Base-by-base conservation (phyloP, 352 stramenopile species). In the Pythium brassicae region DNA sequence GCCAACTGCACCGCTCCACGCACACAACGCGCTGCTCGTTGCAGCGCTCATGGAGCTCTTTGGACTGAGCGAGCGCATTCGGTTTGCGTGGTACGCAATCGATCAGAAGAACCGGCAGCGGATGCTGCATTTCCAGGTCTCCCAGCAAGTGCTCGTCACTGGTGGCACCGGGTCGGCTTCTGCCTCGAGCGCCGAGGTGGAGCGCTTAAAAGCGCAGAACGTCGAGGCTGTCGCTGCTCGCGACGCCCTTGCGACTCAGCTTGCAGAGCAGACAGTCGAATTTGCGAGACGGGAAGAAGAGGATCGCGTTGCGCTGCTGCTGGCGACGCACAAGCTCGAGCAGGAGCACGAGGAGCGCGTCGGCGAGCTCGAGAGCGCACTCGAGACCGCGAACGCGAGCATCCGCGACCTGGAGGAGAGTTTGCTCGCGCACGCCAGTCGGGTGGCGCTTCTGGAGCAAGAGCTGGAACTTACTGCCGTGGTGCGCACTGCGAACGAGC, bases 61-160 rank as follows among this genome's bases (percentile, higher is more conserved):
- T 37, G 72, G 63, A 1, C 52, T 86, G 23, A 61, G 66, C 11
- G 76, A 88, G 59, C 74, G 72, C 40, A 69, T 86, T 1, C 71
- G 74, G 29, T 55, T 78, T 3, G 72, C 75, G 4, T 85, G 74
- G 74, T 58, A 59, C 22, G 56, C 68, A 14, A 66, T 72, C 48
- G 78, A 83, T 19, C 74, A 86, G 27, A 69, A 69, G 39, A 74
- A 83, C 49, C 74, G 70, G 0, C 62, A 79, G 19, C 59, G 68
- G 27, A 37, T 83, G 39, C 50, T 74, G n/a, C 61, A 62, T 15
- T 50, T 58, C 17, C 43, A 53, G 10, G 50, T 57, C 8, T 46
- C 61, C 19, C 61, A 68, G 40, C 57, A 70, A 23, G 15, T 32
- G 10, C 43, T 35, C 15, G 2, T 32, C 49, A n/a, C 20, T 19